Conservation (phyloP, 768 basidiomycete genomes). For the Tricholoma saponaceum region DNA sequence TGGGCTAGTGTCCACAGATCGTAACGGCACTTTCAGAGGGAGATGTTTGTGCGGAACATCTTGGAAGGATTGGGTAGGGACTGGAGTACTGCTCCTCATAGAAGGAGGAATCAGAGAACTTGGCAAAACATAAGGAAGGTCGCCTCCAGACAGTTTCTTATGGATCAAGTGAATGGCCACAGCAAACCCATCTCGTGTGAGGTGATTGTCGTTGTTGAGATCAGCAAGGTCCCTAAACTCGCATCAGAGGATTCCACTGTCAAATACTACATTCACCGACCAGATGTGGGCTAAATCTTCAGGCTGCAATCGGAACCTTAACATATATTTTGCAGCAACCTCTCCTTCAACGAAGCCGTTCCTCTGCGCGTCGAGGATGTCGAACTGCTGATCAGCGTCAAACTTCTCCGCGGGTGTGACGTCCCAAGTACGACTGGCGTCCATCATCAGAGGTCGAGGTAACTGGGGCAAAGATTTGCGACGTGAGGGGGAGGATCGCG, state of each 20-base stretch:
- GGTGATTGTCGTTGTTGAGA: constrained; percentile 27
- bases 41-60: neutral
- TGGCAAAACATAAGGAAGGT: constrained; percentile 29
- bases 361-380: constrained; percentile 23
- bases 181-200: constrained; percentile 34
- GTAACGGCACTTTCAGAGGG: neutral
- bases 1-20: neutral
- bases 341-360: constrained; percentile 30
- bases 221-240: constrained; percentile 29
- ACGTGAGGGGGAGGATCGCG: neutral
- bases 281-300: constrained; percentile 34
- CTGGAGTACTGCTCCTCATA: constrained; percentile 7
- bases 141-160: constrained; percentile 25
- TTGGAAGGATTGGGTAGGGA: neutral
- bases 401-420: constrained; percentile 23
- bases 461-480: neutral
- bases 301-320: constrained; percentile 26
- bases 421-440: constrained; percentile 17
- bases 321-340: constrained; percentile 27
- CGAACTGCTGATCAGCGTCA: constrained; percentile 28
- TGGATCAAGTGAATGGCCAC: constrained; percentile 34
- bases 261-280: constrained; percentile 17
- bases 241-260: neutral
- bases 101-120: constrained; percentile 28
- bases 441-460: neutral